Conservation (phyloP, 2,329 filamentous ascomycete species). For the Penicillium corylophilum region DNA sequence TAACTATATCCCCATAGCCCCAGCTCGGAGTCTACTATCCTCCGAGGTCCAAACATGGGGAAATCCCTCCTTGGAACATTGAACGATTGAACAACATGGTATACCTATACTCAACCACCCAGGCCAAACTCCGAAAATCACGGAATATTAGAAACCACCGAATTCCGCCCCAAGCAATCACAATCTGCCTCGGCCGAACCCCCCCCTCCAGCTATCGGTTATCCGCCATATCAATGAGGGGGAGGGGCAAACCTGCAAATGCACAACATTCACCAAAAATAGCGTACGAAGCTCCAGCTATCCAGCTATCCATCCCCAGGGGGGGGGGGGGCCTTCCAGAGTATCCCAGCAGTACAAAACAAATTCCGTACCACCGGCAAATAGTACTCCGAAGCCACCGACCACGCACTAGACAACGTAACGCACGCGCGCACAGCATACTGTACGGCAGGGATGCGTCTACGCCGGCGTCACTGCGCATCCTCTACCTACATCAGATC, state of each 20-base stretch:
- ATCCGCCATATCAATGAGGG: background rate
- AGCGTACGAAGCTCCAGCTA: background rate
- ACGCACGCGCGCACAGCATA: background rate
- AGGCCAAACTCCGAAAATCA: background rate
- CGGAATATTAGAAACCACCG: slow-evolving; percentile 4
- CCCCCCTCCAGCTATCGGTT: background rate
- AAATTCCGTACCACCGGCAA: background rate
- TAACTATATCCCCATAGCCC: background rate
- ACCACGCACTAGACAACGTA: background rate
- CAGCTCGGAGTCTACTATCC: background rate
- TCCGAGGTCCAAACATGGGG: background rate
- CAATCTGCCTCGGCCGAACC: background rate
- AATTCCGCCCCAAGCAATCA: slow-evolving; percentile 9
- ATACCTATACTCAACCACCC: background rate
- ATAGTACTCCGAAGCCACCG: slow-evolving; percentile 3
- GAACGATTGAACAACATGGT: too few species aligned
- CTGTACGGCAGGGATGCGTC: background rate
- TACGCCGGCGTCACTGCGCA: background rate
- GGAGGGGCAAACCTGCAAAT: slow-evolving; percentile 12
- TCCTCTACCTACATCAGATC: background rate
- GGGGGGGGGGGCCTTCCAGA: background rate
- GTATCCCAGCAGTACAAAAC: background rate
- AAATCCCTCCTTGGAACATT: too few species aligned
- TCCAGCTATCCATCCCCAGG: too few species aligned
- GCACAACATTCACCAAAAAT: slow-evolving; percentile 10